phyloP scores from a whole-genome alignment of 2,329 filamentous ascomycete species.

The Alternaria infectoria region DNA sequence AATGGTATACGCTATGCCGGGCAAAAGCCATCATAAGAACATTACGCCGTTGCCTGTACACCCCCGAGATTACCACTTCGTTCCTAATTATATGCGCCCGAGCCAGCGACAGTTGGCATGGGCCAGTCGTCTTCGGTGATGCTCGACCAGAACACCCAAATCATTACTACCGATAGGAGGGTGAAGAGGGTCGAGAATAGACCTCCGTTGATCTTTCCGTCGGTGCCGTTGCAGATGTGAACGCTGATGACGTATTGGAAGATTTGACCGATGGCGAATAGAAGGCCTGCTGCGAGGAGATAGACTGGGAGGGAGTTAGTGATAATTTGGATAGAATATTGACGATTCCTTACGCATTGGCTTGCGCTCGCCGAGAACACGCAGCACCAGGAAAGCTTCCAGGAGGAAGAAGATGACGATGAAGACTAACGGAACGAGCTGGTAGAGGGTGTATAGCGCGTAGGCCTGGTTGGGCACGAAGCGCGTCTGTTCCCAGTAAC shows the following conservation, averaged over 20 bases:
- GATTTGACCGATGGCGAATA: slow-evolving; percentile 91
- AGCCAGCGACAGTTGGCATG: slow-evolving; percentile 53
- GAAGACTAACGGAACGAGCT: slow-evolving; percentile 86
- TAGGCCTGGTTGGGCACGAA: slow-evolving; percentile 69
- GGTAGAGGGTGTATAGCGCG: slow-evolving; percentile 91
- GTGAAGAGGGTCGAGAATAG: slow-evolving; percentile 95
- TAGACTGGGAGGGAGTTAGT: slow-evolving; percentile 64
- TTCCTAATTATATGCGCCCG: slow-evolving; percentile 48
- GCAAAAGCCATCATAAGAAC: slow-evolving; percentile 43
- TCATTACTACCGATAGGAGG: slow-evolving; percentile 76
- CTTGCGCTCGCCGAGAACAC: slow-evolving; percentile 82
- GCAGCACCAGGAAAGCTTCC: slow-evolving; percentile 81
- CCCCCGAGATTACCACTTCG: slow-evolving; percentile 18
- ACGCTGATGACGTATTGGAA: slow-evolving; percentile 95
- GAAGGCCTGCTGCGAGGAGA: slow-evolving; percentile 72
- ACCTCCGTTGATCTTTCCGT: slow-evolving; percentile 88
- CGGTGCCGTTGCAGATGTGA: slow-evolving; percentile 83
- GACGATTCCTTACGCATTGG: slow-evolving; percentile 76
- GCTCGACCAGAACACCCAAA: slow-evolving; percentile 98
- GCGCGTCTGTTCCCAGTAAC: slow-evolving; percentile 68
- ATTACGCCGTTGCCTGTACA: slow-evolving; percentile 38
- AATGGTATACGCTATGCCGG: slow-evolving; percentile 50
- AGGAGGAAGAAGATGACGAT: slow-evolving; percentile 85
- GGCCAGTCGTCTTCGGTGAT: slow-evolving; percentile 99
- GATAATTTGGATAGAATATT: background rate